These are phyloP conservation scores for Durusdinium trenchii DNA, from an alignment of 73 alveolate genomes.

Conservation along the genomic window DNA sequence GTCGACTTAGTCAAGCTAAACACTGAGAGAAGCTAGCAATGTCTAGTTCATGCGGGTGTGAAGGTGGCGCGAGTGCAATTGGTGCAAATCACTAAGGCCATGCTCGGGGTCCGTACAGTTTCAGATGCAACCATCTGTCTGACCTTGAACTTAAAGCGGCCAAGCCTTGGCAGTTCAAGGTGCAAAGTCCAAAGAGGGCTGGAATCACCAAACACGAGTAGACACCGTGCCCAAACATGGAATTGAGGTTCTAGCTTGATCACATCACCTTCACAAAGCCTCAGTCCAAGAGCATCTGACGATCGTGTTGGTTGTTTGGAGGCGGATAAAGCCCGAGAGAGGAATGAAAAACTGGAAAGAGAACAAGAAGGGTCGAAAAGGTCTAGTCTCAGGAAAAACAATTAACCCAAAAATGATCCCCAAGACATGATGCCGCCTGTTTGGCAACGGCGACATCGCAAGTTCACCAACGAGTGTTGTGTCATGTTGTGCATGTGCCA, in stretches of 20 bases:
- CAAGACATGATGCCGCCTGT: no score
- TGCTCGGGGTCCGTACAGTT: conserved; percentile 1
- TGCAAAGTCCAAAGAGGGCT: not conserved
- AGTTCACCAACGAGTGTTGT: no score
- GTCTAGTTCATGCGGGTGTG: no score
- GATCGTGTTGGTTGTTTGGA: not conserved
- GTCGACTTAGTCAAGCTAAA: conserved; percentile 62
- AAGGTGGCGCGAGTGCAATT: no score
- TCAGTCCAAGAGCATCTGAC: not conserved
- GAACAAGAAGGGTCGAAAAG: no score
- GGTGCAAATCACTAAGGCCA: no score
- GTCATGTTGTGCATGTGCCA: no score
- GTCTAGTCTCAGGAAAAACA: no score
- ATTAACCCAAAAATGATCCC: no score
- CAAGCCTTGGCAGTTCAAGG: conserved; percentile 32
- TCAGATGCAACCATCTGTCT: conserved; percentile 95
- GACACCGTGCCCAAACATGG: not conserved
- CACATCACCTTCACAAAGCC: conserved; percentile 95
- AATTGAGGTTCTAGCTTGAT: conserved; percentile 46
- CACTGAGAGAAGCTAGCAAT: no score
- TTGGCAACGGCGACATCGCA: no score
- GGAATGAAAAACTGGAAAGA: no score
- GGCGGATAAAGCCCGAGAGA: not conserved
- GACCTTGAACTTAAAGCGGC: conserved; percentile 93
- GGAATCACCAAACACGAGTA: not conserved